Conservation (phyloP, 805 yeast species). For the Dipodascopsis uninucleata region DNA sequence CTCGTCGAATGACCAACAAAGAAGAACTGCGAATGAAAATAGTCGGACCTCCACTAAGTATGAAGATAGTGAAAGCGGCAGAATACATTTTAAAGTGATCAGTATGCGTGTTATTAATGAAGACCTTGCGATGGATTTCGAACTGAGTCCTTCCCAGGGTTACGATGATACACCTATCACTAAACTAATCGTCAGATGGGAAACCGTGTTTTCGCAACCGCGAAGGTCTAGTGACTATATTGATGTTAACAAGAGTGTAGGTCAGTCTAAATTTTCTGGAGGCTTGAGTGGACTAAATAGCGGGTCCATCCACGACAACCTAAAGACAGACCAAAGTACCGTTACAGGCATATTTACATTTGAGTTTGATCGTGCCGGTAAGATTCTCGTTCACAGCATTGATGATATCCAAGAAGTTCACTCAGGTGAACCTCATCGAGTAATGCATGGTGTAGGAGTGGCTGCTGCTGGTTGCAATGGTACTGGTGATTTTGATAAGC, state of each 20-base stretch:
- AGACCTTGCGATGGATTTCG: slow-evolving; percentile 1
- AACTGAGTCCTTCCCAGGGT: not conserved
- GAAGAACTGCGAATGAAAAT: not conserved
- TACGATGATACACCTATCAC: slow-evolving; percentile 7
- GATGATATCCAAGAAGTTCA: slow-evolving; percentile 23
- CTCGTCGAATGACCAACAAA: not conserved
- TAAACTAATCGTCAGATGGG: slow-evolving; percentile 22
- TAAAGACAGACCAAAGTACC: no score
- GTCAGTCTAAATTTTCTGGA: no score
- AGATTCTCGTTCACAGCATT: slow-evolving; percentile 22
- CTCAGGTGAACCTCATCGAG: no score
- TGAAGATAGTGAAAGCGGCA: slow-evolving; percentile 15
- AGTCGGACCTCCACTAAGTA: no score
- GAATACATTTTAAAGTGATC: slow-evolving; percentile 16
- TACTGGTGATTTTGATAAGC: no score
- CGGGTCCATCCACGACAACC: slow-evolving; percentile 5
- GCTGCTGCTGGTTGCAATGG: no score
- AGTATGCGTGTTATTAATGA: slow-evolving; percentile 22
- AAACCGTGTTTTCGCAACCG: slow-evolving; percentile 13
- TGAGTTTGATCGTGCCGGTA: slow-evolving; percentile 21
- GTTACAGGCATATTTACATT: slow-evolving; percentile 25
- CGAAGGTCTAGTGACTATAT: no score
- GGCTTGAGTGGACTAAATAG: no score
- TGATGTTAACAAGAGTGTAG: no score
- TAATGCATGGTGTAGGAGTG: no score